phyloP scores from a whole-genome alignment of 768 basidiomycete genomes.

The Polyporus arcularius region DNA sequence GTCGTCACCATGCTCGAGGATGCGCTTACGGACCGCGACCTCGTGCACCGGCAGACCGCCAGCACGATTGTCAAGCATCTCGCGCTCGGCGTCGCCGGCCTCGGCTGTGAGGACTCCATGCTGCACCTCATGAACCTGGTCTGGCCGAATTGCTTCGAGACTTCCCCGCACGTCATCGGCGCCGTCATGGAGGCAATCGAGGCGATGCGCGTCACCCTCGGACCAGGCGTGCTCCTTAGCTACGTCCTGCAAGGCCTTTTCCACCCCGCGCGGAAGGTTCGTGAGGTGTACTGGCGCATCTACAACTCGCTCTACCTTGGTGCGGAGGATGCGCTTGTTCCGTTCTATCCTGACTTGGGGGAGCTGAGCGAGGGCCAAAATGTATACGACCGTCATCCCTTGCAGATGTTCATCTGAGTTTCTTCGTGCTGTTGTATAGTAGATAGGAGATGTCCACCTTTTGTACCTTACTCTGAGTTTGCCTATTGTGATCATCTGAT shows the following conservation, averaged over 20 bases:
- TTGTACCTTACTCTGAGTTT: slow-evolving; percentile 1
- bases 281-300: slow-evolving; percentile 94
- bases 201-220: slow-evolving; percentile 94
- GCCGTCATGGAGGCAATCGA: slow-evolving; percentile 98
- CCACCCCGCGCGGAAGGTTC: slow-evolving; percentile 95
- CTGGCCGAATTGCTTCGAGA: slow-evolving; percentile 99
- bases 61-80: slow-evolving; percentile 98
- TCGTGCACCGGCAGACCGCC: slow-evolving; percentile 97
- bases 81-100: slow-evolving; percentile 93
- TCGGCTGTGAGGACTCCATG: slow-evolving; percentile 98
- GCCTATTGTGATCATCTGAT: too few relatives aligned
- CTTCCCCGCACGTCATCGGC: slow-evolving; percentile 96
- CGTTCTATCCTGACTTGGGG: slow-evolving; percentile 90
- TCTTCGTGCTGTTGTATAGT: slow-evolving; percentile 10
- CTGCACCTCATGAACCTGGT: slow-evolving; percentile 97
- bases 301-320: slow-evolving; percentile 96
- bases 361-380: slow-evolving; percentile 91
- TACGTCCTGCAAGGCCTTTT: slow-evolving; percentile 95
- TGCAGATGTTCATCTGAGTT: slow-evolving; percentile 79
- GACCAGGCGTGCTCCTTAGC: slow-evolving; percentile 88
- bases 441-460: neutral
- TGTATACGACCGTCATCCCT: slow-evolving; percentile 79
- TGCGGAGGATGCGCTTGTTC: slow-evolving; percentile 87
- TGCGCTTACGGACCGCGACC: slow-evolving; percentile 95
- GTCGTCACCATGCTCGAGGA: slow-evolving; percentile 99